phyloP scores from a whole-genome alignment of 2,329 filamentous ascomycete genomes.

The Curvularia eragrostidis region DNA sequence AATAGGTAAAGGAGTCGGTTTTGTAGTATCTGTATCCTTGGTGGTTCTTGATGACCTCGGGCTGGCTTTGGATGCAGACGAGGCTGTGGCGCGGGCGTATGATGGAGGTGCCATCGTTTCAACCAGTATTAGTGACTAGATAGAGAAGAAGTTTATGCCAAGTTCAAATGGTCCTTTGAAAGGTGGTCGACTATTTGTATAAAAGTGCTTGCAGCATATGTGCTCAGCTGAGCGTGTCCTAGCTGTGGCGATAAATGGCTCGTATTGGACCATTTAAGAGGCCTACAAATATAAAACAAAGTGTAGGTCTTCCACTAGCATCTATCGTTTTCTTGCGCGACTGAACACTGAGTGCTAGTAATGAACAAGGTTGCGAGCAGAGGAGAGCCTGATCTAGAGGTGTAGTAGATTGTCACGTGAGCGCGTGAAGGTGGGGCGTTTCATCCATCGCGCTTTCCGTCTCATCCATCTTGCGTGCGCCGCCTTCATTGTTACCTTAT shows the following conservation, averaged over 20 bases:
- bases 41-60: constrained; percentile 3
- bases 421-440: constrained; percentile 31
- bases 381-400: not conserved
- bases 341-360: not conserved
- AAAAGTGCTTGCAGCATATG: not conserved
- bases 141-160: not conserved
- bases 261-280: not conserved
- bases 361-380: not conserved
- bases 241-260: constrained; percentile 1
- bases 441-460: constrained; percentile 16
- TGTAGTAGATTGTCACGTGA: constrained; percentile 25
- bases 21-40: not conserved
- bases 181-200: not conserved
- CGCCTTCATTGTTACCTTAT: constrained; percentile 17
- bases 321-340: not conserved
- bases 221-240: not conserved
- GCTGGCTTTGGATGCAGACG: constrained; percentile 19
- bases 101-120: constrained; percentile 25
- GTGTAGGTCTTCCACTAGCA: not conserved
- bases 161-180: not conserved
- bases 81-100: constrained; percentile 29
- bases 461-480: not conserved
- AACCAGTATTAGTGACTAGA: not conserved
- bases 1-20: not conserved
- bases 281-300: no score